These are phyloP conservation scores for Backusella psychrophila DNA, from an alignment of 192 early-diverging fungal species.

Conservation along the genomic window DNA sequence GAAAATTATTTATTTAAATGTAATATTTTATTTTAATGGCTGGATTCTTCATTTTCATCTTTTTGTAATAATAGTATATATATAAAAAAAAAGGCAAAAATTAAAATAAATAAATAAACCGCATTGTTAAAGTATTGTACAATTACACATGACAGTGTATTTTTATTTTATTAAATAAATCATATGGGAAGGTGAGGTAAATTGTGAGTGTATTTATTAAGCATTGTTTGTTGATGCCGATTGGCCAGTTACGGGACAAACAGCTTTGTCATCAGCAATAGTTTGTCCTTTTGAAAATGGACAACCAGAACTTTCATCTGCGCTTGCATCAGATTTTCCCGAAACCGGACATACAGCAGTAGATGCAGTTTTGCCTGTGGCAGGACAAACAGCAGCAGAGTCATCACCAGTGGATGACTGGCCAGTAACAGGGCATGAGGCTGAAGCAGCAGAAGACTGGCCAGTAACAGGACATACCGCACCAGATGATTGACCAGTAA, in stretches of 20 bases:
- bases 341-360: neutral
- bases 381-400: neutral
- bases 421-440: conserved; percentile 5
- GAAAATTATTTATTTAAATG: neutral
- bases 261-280: neutral
- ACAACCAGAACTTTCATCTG: neutral
- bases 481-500: conserved; percentile 5
- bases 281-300: neutral
- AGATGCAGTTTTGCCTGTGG: neutral
- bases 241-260: neutral
- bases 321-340: neutral
- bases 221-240: neutral
- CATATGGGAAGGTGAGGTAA: neutral
- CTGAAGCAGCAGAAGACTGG: neutral
- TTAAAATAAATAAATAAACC: neutral
- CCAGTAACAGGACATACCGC: neutral
- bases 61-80: neutral
- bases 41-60: neutral
- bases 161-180: neutral
- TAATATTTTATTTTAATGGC: neutral
- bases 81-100: neutral
- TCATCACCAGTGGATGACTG: neutral
- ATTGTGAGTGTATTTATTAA: neutral
- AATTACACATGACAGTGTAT: neutral
- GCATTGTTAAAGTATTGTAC: neutral